A percentile compares a stretch with the other conserved stretches of the same genome.
phyloP scores from a whole-genome alignment of 2,329 filamentous ascomycete species.

The Onygena corvina region DNA sequence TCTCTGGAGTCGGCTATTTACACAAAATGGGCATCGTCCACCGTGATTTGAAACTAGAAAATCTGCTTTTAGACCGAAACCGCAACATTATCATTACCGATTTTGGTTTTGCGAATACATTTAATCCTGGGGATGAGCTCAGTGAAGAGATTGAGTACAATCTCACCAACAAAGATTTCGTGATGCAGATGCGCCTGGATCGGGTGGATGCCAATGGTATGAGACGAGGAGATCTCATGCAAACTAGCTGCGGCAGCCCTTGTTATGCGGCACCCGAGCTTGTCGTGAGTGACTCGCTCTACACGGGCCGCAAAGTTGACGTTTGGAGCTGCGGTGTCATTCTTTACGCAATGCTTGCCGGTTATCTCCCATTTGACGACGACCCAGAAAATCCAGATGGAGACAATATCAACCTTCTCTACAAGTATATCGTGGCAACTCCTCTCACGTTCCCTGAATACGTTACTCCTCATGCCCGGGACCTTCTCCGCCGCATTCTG shows the following conservation, averaged over 20 bases:
- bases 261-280: slow-evolving; percentile 96
- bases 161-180: slow-evolving; percentile 72
- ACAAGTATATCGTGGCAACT: slow-evolving; percentile 98
- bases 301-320: slow-evolving; percentile 94
- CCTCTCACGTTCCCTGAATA: slow-evolving; percentile 97
- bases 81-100: slow-evolving; percentile 99
- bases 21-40: slow-evolving; percentile 99
- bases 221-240: slow-evolving; percentile 89
- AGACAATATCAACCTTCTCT: slow-evolving; percentile 96
- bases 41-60: slow-evolving; percentile 91
- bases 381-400: slow-evolving; percentile 96
- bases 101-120: slow-evolving; percentile 97
- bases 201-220: slow-evolving; percentile 60
- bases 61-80: slow-evolving; percentile 85
- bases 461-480: slow-evolving; percentile 88
- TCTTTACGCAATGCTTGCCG: slow-evolving; percentile 95
- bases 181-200: slow-evolving; percentile 78
- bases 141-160: slow-evolving; percentile 82
- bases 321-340: slow-evolving; percentile 99
- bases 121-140: slow-evolving; percentile 77
- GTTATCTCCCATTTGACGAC: slow-evolving; percentile 94
- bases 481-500: slow-evolving; percentile 81
- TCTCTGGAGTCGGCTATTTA: slow-evolving; percentile 91
- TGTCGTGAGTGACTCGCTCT: slow-evolving; percentile 92
- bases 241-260: slow-evolving; percentile 94